These are phyloP conservation scores for Nelumbo lutea DNA, from an alignment of 164 flowering plant species.

Conservation along the genomic window DNA sequence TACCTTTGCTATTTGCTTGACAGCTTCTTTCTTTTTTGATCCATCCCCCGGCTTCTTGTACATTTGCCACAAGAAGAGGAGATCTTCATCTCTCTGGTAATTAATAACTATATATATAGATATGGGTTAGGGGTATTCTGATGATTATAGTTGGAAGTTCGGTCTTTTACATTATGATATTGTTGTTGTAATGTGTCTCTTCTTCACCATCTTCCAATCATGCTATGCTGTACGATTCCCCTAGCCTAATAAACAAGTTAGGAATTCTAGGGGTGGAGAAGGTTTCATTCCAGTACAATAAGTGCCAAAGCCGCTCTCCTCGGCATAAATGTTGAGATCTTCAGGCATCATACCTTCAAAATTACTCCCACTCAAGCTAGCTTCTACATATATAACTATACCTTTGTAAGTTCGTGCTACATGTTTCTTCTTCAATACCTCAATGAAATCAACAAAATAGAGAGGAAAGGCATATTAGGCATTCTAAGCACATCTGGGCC, in stretches of 20 bases:
- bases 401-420: constrained; percentile 59
- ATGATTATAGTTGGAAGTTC: constrained; percentile 72
- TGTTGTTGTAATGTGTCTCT: constrained; percentile 69
- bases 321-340: constrained; percentile 57
- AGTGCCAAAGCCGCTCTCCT: constrained; percentile 60
- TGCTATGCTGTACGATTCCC: constrained; percentile 66
- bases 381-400: constrained; percentile 87
- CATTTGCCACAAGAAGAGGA: constrained; percentile 76
- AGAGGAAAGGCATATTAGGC: constrained; percentile 24
- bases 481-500: constrained; percentile 90
- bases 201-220: constrained; percentile 92
- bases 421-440: constrained; percentile 83
- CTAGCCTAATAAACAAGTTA: constrained; percentile 41
- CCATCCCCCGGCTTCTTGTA: constrained; percentile 36
- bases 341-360: constrained; percentile 71
- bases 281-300: constrained; percentile 59
- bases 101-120: constrained; percentile 52
- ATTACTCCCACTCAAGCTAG: constrained; percentile 61
- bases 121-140: constrained; percentile 23
- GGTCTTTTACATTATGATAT: constrained; percentile 48
- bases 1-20: constrained; percentile 43
- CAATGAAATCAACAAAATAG: constrained; percentile 70
- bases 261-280: constrained; percentile 39
- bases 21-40: constrained; percentile 37
- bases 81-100: constrained; percentile 92